These are phyloP conservation scores for Alternaria dauci DNA, from an alignment of 2,329 filamentous ascomycete species.

Conservation along the genomic window DNA sequence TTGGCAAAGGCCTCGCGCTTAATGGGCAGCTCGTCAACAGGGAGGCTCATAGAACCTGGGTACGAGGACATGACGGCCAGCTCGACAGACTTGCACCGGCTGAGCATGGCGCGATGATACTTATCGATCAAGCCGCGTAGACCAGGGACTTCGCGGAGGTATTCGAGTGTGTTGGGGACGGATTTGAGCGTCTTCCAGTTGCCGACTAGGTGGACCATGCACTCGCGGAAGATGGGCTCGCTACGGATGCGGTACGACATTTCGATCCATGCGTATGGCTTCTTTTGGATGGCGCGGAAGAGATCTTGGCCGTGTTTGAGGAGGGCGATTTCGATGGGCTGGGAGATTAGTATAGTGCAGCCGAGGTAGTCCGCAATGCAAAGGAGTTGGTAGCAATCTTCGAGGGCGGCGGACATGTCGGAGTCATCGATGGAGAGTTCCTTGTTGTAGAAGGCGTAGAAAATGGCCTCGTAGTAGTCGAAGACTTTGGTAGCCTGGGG, in stretches of 20 bases:
- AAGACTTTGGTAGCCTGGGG: slow-evolving; percentile 37
- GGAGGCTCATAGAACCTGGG: slow-evolving; percentile 38
- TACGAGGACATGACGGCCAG: slow-evolving; percentile 34
- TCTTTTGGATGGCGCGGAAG: slow-evolving; percentile 54
- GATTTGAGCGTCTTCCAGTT: slow-evolving; percentile 47
- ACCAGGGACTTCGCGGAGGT: slow-evolving; percentile 29
- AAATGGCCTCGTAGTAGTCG: slow-evolving; percentile 54
- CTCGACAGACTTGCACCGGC: slow-evolving; percentile 41
- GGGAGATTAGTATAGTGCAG: slow-evolving; percentile 54
- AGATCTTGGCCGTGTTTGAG: slow-evolving; percentile 58
- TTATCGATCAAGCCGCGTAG: slow-evolving; percentile 43
- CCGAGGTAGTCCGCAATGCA: slow-evolving; percentile 58
- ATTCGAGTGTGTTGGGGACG: slow-evolving; percentile 8
- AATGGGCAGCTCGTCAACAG: slow-evolving; percentile 42
- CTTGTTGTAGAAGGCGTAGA: slow-evolving; percentile 58
- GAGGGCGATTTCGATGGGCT: slow-evolving; percentile 58
- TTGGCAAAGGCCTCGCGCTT: slow-evolving; percentile 56
- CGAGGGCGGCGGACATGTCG: slow-evolving; percentile 52
- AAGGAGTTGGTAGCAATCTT: slow-evolving; percentile 53
- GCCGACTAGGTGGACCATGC: slow-evolving; percentile 56
- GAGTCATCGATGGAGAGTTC: slow-evolving; percentile 53
- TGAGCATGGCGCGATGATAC: slow-evolving; percentile 38
- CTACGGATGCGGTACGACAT: slow-evolving; percentile 58
- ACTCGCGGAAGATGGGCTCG: slow-evolving; percentile 56
- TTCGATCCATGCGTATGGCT: slow-evolving; percentile 57